Evolutionary conservation across 345 rosid species (phyloP).

Genomic region (Eucalyptus marginata): DNA sequence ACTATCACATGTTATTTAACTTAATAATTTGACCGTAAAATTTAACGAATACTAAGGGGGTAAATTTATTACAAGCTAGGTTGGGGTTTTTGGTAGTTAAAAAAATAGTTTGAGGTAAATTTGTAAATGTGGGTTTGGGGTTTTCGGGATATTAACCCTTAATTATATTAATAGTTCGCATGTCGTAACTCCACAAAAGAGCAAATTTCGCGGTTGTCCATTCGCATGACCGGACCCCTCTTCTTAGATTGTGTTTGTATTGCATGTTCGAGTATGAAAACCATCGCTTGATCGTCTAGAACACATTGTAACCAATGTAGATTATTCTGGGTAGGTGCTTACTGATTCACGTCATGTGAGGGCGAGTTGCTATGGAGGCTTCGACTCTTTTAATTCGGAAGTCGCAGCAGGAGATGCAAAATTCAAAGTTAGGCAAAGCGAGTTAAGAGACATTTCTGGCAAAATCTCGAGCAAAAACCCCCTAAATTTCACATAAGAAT

Average conservation of each 20-base stretch:
- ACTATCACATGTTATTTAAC: no score
- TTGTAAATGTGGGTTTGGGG: no score
- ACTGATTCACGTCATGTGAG: background rate
- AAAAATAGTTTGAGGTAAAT: no score
- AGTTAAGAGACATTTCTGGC: background rate
- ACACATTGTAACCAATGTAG: background rate
- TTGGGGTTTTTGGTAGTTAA: no score
- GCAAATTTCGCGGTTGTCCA: no score
- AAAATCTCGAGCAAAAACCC: background rate
- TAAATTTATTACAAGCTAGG: no score
- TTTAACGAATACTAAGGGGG: no score
- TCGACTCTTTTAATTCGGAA: background rate
- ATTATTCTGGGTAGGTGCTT: background rate
- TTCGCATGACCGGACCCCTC: background rate
- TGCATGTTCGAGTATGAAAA: background rate
- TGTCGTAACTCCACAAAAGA: no score
- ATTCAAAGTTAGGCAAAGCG: no score
- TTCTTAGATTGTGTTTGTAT: background rate
- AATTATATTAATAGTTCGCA: no score
- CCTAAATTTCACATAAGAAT: background rate
- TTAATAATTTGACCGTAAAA: no score
- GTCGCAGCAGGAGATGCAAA: background rate
- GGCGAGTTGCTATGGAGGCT: background rate
- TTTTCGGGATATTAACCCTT: no score
- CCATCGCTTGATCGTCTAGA: background rate